These are phyloP conservation scores for Annulohypoxylon moriforme DNA, from an alignment of 495 filamentous ascomycete genomes.

Conservation along the genomic window DNA sequence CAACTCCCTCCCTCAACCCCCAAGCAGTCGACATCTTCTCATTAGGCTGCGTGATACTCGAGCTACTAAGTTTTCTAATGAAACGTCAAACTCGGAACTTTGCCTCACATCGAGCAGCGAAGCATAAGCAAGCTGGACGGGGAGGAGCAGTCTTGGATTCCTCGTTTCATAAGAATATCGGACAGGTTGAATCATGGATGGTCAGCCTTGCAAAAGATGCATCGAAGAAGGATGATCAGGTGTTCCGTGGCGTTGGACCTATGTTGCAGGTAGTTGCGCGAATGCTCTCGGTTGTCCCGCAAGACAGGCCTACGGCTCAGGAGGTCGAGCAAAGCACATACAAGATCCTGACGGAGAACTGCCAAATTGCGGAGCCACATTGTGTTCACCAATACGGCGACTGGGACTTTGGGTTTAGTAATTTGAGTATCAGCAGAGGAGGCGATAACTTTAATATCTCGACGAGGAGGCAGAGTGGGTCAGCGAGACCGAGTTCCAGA, in stretches of 20 bases:
- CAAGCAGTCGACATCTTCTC: slow-evolving; percentile 80
- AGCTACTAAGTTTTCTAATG: slow-evolving; percentile 76
- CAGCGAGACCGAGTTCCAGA: slow-evolving; percentile 30
- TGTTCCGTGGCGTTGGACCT: slow-evolving; percentile 60
- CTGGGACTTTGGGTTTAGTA: slow-evolving; percentile 48
- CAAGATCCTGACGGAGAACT: slow-evolving; percentile 58
- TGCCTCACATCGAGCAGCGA: slow-evolving; percentile 74
- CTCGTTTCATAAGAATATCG: slow-evolving; percentile 85
- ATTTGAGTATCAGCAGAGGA: slow-evolving; percentile 38
- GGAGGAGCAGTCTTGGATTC: slow-evolving; percentile 77
- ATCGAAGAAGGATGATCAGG: slow-evolving; percentile 69
- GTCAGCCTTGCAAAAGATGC: slow-evolving; percentile 73
- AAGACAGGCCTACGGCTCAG: slow-evolving; percentile 57
- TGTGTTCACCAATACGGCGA: slow-evolving; percentile 56
- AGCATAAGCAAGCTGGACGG: slow-evolving; percentile 72
- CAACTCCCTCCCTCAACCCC: slow-evolving; percentile 55
- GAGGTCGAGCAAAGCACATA: slow-evolving; percentile 59
- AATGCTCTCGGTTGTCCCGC: slow-evolving; percentile 60
- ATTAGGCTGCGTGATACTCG: slow-evolving; percentile 75
- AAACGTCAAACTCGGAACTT: slow-evolving; percentile 79
- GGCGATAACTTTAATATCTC: slow-evolving; percentile 38
- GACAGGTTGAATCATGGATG: slow-evolving; percentile 84
- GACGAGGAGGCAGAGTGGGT: slow-evolving; percentile 34
- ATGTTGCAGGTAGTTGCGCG: slow-evolving; percentile 58
- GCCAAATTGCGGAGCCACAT: slow-evolving; percentile 57